Evolutionary conservation across 2,329 filamentous ascomycete genomes (phyloP).

Genomic region (Penicillium capsulatum): DNA sequence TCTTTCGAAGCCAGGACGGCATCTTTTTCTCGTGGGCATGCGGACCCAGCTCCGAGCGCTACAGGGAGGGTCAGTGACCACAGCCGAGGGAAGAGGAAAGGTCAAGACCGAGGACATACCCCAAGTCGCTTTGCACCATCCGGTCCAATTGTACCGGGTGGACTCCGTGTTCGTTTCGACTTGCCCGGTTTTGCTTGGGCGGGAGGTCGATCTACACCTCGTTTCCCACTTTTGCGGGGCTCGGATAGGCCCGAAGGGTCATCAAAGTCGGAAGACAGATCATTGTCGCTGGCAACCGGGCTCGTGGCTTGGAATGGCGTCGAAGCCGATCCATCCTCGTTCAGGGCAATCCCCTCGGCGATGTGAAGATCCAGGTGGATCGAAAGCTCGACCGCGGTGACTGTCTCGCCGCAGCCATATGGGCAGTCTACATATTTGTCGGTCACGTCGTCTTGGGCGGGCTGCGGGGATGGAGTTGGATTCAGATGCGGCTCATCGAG

Average conservation of each 20-base stretch:
- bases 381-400: constrained; percentile 52
- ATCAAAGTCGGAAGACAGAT: constrained; percentile 11
- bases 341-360: constrained; percentile 46
- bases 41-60: constrained; percentile 63
- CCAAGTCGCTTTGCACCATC: constrained; percentile 29
- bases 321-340: constrained; percentile 30
- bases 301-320: constrained; percentile 3
- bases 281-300: constrained; percentile 2
- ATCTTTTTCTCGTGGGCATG: constrained; percentile 70
- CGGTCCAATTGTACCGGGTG: constrained; percentile 8
- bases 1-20: constrained; percentile 62
- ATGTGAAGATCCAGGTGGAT: constrained; percentile 59
- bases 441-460: constrained; percentile 12
- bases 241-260: constrained; percentile 5
- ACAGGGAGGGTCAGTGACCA: constrained; percentile 15
- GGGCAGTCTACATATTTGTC: constrained; percentile 52
- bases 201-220: constrained; percentile 12
- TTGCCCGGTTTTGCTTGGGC: constrained; percentile 12
- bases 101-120: constrained; percentile 17
- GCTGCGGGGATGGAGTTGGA: background rate
- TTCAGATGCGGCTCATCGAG: constrained; percentile 2
- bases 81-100: background rate
- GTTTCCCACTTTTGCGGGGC: constrained; percentile 13
- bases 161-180: constrained; percentile 13
- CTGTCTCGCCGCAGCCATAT: constrained; percentile 57